These are phyloP conservation scores for Naegleria lovaniensis DNA, from an alignment of 208 protist species.

Conservation along the genomic window DNA sequence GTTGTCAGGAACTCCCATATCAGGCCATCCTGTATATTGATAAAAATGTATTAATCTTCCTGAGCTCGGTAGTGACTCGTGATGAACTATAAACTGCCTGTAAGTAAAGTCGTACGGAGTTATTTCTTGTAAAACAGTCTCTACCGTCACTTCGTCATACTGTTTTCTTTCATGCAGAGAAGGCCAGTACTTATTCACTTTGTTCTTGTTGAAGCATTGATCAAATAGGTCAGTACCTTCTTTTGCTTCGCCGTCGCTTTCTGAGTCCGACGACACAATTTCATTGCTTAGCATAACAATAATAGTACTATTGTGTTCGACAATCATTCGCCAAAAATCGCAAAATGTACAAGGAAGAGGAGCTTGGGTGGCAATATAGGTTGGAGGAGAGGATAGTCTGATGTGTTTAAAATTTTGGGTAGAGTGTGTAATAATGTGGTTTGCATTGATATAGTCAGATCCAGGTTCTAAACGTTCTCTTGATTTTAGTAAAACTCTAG, in stretches of 20 bases:
- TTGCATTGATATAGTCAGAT: conserved; percentile 27
- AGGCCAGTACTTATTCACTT: conserved; percentile 22
- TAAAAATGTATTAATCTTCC: neutral
- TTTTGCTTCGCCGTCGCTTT: neutral
- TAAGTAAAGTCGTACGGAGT: neutral
- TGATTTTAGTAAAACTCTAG: neutral
- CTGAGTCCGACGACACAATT: neutral
- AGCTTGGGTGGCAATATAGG: conserved; percentile 20
- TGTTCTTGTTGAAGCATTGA: conserved; percentile 10
- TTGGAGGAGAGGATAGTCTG: neutral
- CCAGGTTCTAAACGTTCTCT: neutral
- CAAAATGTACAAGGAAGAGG: conserved; percentile 1
- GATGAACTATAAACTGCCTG: neutral
- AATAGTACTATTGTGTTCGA: neutral
- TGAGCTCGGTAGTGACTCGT: neutral
- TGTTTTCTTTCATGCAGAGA: neutral
- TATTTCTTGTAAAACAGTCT: neutral
- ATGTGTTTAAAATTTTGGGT: neutral
- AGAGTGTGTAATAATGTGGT: neutral
- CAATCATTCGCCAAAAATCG: conserved; percentile 27
- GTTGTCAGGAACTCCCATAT: conserved; percentile 2
- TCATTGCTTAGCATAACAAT: conserved; percentile 26
- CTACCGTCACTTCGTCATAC: neutral
- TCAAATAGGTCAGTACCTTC: neutral
- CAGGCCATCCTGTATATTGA: conserved; percentile 29